Evolutionary conservation across 1,284 basidiomycete species (phyloP), one percentile per base, ranked within the genome.

Genomic region (Ustilago xerochloae): DNA sequence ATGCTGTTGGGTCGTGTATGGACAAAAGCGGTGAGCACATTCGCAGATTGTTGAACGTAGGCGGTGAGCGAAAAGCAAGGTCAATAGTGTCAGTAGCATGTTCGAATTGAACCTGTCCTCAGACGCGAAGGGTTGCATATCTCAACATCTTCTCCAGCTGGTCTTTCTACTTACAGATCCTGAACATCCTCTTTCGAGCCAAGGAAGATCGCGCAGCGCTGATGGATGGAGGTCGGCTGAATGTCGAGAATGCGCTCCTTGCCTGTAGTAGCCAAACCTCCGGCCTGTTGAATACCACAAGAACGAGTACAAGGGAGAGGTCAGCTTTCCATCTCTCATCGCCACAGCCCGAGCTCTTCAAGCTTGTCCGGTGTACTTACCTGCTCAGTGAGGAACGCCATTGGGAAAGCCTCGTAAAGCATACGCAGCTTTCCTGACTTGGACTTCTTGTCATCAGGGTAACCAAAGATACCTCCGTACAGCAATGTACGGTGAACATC

Each of bases 361-460:
- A 35, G 8, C 32, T 39, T 39, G 18, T 43, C 41, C 6, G 41
- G 18, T 4, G 8, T 10, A 55, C 63, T 60, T 50, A 60, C 63
- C 89, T 95, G 94, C 83, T 98, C 96, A 4, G 91, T 94, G 81
- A 98, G 87, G 87, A 92, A 95, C 3, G 95, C 93, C 96, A 98
- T 98, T n/a, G 95, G 96, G 89, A 98, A 99, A 6, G 93, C 96
- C 87, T 99, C 97, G 83, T 99, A 99, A 49, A 99, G 87, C 83
- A 99, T 87, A 81, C 97, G 89, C 79, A 99, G 88, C 87, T 99
- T 99, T 62, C 96, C 96, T 78, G 87, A 91, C 88, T 95, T 97
- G 87, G 90, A 93, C 89, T 99, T 99, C 89, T 94, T 97, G 87
- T 99, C 97, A 81, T 91, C 91, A 6, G 97, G 97, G 86, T 99